These are phyloP conservation scores for Pichia thaimueangensis DNA, from an alignment of 805 yeast species.

Conservation along the genomic window DNA sequence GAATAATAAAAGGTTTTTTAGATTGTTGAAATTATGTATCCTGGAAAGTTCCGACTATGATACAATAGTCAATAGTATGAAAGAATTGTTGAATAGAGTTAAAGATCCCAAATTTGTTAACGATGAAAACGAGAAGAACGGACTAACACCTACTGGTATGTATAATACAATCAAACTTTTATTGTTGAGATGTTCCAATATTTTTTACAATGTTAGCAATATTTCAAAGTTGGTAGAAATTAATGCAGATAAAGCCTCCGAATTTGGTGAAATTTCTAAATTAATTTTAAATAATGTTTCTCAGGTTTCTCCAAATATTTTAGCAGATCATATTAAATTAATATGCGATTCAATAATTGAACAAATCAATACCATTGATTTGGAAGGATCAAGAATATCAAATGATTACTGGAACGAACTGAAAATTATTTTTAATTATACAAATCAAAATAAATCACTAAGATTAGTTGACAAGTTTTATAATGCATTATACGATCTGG, in stretches of 20 bases:
- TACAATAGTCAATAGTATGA: constrained; percentile 53
- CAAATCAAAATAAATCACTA: constrained; percentile 22
- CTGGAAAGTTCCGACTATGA: constrained; percentile 49
- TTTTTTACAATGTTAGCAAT: constrained; percentile 61
- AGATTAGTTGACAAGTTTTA: constrained; percentile 38
- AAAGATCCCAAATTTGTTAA: constrained; percentile 40
- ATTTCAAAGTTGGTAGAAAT: constrained; percentile 46
- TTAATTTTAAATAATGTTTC: constrained; percentile 57
- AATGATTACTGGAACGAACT: constrained; percentile 35
- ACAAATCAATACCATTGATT: neutral
- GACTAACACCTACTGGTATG: constrained; percentile 44
- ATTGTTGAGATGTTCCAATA: constrained; percentile 52
- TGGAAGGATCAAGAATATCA: neutral
- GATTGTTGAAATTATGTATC: constrained; percentile 49
- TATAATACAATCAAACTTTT: constrained; percentile 49
- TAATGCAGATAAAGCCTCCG: constrained; percentile 31
- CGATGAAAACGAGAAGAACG: constrained; percentile 26
- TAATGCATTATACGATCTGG: constrained; percentile 39
- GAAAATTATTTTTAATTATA: constrained; percentile 55
- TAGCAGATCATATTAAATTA: constrained; percentile 51
- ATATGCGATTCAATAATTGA: constrained; percentile 30
- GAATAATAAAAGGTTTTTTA: constrained; percentile 53
- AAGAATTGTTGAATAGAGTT: constrained; percentile 54
- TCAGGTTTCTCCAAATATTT: constrained; percentile 51
- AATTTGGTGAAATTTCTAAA: constrained; percentile 35